These are phyloP conservation scores for Kwoniella bestiolae DNA, from an alignment of 768 basidiomycete genomes.

Conservation along the genomic window DNA sequence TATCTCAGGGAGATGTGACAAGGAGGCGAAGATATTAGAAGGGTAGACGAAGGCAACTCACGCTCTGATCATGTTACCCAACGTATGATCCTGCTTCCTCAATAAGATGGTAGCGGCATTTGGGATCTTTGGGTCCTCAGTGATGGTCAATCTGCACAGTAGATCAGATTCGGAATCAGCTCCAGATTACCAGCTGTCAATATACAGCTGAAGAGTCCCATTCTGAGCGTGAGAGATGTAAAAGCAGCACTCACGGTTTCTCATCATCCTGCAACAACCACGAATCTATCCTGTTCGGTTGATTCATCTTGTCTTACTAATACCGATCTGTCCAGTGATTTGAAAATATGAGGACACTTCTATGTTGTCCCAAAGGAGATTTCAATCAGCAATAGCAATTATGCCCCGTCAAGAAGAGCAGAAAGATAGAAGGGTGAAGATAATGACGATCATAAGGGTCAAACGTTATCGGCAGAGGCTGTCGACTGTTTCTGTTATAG, in stretches of 20 bases:
- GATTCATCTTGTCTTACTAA: constrained; percentile 67
- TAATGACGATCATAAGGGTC: constrained; percentile 24
- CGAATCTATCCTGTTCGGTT: constrained; percentile 87
- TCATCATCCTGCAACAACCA: constrained; percentile 93
- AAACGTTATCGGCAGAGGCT: constrained; percentile 38
- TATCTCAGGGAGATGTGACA: too few species aligned
- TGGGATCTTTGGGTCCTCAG: constrained; percentile 95
- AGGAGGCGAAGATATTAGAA: too few species aligned
- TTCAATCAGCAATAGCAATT: neutral
- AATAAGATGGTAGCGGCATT: constrained; percentile 95
- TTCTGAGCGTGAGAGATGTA: too few species aligned
- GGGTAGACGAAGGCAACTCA: constrained; percentile 27
- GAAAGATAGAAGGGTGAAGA: neutral
- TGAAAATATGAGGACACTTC: neutral
- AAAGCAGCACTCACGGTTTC: constrained; percentile 89
- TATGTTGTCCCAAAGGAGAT: neutral
- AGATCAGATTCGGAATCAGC: neutral
- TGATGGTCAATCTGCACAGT: constrained; percentile 74
- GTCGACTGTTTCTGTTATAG: constrained; percentile 20
- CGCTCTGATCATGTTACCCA: constrained; percentile 96
- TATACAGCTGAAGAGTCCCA: too few species aligned
- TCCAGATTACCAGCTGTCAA: too few species aligned
- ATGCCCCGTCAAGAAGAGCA: neutral
- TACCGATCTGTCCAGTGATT: neutral
- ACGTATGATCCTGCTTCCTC: constrained; percentile 94